Conservation (phyloP, 2,329 filamentous ascomycete species). For the Curvularia hawaiiensis region DNA sequence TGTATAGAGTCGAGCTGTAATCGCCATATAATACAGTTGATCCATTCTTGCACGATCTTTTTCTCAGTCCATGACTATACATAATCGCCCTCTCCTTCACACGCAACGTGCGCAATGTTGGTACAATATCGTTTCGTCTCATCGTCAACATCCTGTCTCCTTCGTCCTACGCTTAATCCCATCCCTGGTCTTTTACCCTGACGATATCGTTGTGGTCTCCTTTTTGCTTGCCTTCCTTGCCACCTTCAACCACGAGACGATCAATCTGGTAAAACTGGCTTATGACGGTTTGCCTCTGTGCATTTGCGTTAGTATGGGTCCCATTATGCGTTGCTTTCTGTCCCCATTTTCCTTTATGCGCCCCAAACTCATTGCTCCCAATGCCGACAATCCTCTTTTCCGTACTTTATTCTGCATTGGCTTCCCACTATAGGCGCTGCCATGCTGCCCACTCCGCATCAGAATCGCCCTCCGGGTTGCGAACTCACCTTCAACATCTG, state of each 20-base stretch:
- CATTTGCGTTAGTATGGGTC: constrained; percentile 45
- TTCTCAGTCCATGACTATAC: neutral
- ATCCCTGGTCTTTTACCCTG: constrained; percentile 72
- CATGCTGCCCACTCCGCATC: neutral
- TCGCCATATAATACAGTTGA: constrained; percentile 13
- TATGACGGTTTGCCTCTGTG: constrained; percentile 89
- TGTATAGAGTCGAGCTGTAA: constrained; percentile 2
- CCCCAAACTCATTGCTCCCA: neutral
- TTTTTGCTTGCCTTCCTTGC: constrained; percentile 76
- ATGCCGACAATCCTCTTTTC: constrained; percentile 19
- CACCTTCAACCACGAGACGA: constrained; percentile 87
- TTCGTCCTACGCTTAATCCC: constrained; percentile 5
- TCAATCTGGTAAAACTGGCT: constrained; percentile 96
- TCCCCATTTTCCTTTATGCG: neutral
- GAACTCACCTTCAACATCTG: constrained; percentile 81
- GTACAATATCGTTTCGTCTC: constrained; percentile 16
- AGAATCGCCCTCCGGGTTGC: neutral
- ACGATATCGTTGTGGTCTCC: constrained; percentile 69
- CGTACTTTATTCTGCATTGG: constrained; percentile 26
- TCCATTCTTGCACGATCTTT: neutral
- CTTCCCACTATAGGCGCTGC: neutral
- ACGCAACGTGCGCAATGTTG: constrained; percentile 7
- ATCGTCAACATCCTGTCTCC: constrained; percentile 5
- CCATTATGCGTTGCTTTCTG: neutral
- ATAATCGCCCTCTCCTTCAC: neutral